Conservation (phyloP, 139 green algal species). For the Chlorella sp. region DNA sequence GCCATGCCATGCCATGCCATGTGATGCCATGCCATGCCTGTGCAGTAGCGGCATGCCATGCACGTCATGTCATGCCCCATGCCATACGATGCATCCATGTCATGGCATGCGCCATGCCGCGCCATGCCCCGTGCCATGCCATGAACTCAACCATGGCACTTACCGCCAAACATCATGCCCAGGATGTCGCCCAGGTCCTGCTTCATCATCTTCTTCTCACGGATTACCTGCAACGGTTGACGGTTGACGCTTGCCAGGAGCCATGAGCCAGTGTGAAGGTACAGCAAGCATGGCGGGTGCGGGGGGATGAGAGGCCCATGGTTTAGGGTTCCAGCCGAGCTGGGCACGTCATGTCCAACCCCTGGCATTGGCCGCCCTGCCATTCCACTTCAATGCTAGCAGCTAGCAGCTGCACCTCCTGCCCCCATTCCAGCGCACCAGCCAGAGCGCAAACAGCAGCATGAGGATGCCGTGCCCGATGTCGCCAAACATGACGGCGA, state of each 20-base stretch:
- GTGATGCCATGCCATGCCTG: no score
- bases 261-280: no score
- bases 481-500: conserved; percentile 99
- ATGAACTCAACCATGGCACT: background rate
- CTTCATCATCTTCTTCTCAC: conserved; percentile 81
- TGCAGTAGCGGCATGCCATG: no score
- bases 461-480: conserved; percentile 94
- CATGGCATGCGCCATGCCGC: no score
- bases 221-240: conserved; percentile 49
- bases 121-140: no score
- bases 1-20: background rate
- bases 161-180: conserved; percentile 89
- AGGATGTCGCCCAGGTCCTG: conserved; percentile 89
- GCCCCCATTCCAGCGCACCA: conserved; percentile 47
- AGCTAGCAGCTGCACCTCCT: no score
- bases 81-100: background rate
- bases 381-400: no score
- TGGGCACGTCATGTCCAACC: no score
- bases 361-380: no score
- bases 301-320: background rate
- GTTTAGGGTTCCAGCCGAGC: no score
- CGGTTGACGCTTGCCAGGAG: background rate
- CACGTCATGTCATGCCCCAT: background rate
- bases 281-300: no score
- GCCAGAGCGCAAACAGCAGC: conserved; percentile 74